These are phyloP conservation scores for Solanum rostratum DNA, from an alignment of 257 asterid species.

Conservation along the genomic window DNA sequence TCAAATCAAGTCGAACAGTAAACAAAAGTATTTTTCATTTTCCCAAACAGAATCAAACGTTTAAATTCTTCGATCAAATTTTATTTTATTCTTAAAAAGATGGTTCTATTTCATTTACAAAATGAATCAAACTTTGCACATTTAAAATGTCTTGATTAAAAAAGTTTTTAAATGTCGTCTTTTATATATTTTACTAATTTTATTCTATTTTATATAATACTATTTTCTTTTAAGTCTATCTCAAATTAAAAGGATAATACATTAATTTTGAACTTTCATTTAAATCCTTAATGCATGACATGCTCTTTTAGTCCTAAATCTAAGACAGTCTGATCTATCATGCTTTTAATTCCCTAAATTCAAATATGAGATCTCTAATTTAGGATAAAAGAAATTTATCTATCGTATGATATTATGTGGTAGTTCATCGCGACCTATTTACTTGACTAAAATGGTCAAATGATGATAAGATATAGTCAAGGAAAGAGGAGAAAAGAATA, in stretches of 20 bases:
- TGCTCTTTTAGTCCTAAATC: background rate
- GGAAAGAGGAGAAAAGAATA: background rate
- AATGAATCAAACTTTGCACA: background rate
- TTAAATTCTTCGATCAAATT: background rate
- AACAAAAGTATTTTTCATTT: background rate
- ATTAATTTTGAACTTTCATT: background rate
- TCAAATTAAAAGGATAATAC: background rate
- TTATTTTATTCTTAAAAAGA: background rate
- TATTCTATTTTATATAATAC: background rate
- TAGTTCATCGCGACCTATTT: background rate
- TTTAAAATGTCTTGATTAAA: background rate
- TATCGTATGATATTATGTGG: background rate
- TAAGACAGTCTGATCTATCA: no score
- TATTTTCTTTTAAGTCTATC: background rate
- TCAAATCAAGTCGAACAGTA: background rate
- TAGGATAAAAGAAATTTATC: background rate
- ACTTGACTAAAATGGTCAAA: background rate
- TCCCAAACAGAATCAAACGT: background rate
- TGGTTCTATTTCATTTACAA: background rate
- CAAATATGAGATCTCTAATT: background rate
- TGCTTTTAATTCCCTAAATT: background rate
- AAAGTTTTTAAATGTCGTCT: background rate
- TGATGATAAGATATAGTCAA: background rate
- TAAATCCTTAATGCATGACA: background rate
- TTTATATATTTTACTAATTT: background rate